Evolutionary conservation across 805 yeast species (phyloP).

Genomic region (Tetrapisispora arboricola): DNA sequence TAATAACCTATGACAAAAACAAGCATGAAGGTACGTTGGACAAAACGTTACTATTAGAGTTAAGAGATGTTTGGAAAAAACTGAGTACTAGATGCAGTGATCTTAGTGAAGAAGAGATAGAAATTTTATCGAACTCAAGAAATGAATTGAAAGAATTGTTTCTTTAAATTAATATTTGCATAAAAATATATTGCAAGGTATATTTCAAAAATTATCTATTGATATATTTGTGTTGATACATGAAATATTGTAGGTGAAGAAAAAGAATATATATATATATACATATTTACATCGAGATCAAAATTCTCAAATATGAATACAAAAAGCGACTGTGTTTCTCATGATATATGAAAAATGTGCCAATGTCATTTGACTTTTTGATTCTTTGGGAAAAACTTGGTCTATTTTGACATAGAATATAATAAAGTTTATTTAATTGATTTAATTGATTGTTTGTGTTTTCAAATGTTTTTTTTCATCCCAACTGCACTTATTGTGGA

Average conservation of each 20-base stretch:
- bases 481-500: not conserved
- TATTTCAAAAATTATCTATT: no score
- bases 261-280: not conserved
- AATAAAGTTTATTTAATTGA: no score
- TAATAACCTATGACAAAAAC: constrained; percentile 19
- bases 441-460: not conserved
- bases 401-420: no score
- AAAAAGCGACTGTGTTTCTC: no score
- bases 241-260: not conserved
- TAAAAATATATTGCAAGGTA: no score
- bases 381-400: no score
- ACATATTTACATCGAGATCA: not conserved
- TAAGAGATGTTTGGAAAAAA: not conserved
- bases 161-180: no score
- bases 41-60: not conserved
- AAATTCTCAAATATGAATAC: no score
- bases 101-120: not conserved
- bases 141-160: not conserved
- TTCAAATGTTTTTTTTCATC: not conserved
- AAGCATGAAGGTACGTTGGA: constrained; percentile 17
- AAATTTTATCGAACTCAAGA: not conserved
- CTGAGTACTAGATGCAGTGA: not conserved
- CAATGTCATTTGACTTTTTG: no score
- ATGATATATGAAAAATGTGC: no score
- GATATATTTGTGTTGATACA: no score